Base-by-base conservation (phyloP, 2,329 filamentous ascomycete genomes). In the Aspergillus sp. region DNA sequence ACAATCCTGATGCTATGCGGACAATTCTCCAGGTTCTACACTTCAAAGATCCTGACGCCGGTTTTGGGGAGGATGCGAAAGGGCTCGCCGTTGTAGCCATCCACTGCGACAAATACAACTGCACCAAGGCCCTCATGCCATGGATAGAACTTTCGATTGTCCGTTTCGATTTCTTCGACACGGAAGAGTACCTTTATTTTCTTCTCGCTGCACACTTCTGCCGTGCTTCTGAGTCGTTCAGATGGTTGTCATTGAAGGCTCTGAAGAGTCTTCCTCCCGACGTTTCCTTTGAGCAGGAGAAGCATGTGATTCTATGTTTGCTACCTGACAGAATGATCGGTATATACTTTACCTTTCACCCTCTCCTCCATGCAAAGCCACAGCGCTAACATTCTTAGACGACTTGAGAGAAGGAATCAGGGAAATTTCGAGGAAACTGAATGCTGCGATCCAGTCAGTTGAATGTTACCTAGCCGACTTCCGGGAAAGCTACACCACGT, bases 181-280 rank as follows among this genome's bases (percentile, higher is more conserved):
- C 29, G 13, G 19, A 40, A 10, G 38, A 45, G 6, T 33, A 45
- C n/a, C 29, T 37, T 19, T 40, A 27, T 12, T 13, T 45, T 7
- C 38, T 45, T n/a, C 37, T 45, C 27, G 43, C 43, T 31, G 43
- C 38, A 10, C 43, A 45, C n/a, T 32, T 41, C 7, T 45, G 40
- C 37, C 33, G 43, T 7, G 37, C 37, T 35, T 12, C 35, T 27
- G 43, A 33, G 19, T 29, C 32, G 26, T 45, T 45, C 12, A 2
- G n/a, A 27, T 27, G 7, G 28, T n/a, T 45, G 37, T 45, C 34
- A n/a, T 29, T 7, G 13, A 35, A 32, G 12, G 43, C 34, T 12
- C 43, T 41, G 19, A 27, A 5, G 27, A 11, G 13, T 4, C 35
- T 41, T 30, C 27, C 34, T 35, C 6, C 9, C 4, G 10, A 30